These are phyloP conservation scores for Marchantia paleacea DNA, from an alignment of 225 moss, liverwort and hornwort genomes.

Conservation along the genomic window DNA sequence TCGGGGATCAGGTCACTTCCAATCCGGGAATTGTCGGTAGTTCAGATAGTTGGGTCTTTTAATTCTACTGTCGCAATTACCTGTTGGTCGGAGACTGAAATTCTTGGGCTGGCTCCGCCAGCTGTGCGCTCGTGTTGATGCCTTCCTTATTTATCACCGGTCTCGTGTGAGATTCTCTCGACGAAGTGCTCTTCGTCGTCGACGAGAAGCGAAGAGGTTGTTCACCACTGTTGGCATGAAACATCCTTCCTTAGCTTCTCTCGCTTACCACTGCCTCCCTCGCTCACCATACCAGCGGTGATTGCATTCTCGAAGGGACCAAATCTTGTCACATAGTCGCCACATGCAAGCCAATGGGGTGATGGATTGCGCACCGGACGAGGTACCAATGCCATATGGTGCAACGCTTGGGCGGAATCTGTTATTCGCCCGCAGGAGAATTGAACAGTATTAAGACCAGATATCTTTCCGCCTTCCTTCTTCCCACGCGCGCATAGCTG, in stretches of 20 bases:
- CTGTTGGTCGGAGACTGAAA: neutral
- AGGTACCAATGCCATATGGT: neutral
- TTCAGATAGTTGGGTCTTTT: neutral
- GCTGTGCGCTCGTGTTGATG: neutral
- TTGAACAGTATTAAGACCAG: neutral
- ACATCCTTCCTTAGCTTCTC: too few relatives aligned
- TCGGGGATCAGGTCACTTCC: neutral
- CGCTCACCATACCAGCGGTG: neutral
- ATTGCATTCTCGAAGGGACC: constrained; percentile 3
- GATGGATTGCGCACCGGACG: neutral
- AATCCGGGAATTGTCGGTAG: neutral
- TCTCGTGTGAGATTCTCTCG: neutral
- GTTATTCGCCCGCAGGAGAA: neutral
- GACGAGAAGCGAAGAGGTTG: neutral
- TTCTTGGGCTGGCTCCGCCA: neutral
- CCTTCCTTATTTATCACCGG: neutral
- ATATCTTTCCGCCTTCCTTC: neutral
- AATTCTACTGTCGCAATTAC: neutral
- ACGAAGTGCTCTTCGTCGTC: neutral
- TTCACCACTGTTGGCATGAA: constrained; percentile 7
- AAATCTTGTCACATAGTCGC: constrained; percentile 1
- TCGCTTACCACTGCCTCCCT: neutral
- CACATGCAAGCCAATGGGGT: constrained; percentile 6
- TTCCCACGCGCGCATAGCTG: neutral
- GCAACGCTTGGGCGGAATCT: neutral